Percentiles rank a stretch among this genome's conserved stretches.
These are phyloP conservation scores for Cercospora janseana DNA, from an alignment of 2,329 filamentous ascomycete species.

Conservation along the genomic window DNA sequence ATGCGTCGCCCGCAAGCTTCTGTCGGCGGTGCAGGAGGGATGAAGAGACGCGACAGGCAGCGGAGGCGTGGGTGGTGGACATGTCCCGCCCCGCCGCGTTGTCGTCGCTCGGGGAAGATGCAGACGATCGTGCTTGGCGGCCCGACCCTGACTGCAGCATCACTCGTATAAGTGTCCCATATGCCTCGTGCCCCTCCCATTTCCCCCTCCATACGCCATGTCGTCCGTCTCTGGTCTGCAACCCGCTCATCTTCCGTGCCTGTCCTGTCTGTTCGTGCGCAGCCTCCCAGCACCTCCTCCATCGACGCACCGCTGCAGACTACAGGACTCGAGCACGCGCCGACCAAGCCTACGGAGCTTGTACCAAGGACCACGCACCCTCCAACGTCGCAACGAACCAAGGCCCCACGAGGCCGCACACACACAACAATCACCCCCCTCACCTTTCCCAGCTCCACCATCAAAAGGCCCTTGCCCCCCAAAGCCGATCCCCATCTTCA, in stretches of 20 bases:
- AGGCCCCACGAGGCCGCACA: too few species aligned
- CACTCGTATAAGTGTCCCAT: too few species aligned
- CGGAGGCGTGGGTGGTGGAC: background rate
- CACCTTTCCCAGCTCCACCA: background rate
- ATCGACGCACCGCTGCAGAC: too few species aligned
- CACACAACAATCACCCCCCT: too few species aligned
- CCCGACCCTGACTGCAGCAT: background rate
- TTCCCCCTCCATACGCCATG: background rate
- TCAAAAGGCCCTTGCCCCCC: background rate
- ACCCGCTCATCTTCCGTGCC: too few species aligned
- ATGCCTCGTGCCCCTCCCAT: background rate
- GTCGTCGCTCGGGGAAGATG: constrained; percentile 2
- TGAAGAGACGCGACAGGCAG: background rate
- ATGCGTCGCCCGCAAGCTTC: background rate
- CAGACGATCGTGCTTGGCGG: constrained; percentile 1
- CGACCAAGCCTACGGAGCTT: too few species aligned
- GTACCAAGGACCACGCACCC: constrained; percentile 3
- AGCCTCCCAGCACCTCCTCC: too few species aligned
- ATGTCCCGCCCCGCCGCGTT: background rate
- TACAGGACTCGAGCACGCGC: too few species aligned
- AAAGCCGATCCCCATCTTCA: background rate
- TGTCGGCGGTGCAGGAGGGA: background rate
- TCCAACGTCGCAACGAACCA: constrained; percentile 3
- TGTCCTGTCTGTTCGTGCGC: too few species aligned
- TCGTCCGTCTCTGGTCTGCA: background rate